These are phyloP conservation scores for Colletotrichum viniferum DNA, from an alignment of 2,329 filamentous ascomycete genomes.

Conservation along the genomic window DNA sequence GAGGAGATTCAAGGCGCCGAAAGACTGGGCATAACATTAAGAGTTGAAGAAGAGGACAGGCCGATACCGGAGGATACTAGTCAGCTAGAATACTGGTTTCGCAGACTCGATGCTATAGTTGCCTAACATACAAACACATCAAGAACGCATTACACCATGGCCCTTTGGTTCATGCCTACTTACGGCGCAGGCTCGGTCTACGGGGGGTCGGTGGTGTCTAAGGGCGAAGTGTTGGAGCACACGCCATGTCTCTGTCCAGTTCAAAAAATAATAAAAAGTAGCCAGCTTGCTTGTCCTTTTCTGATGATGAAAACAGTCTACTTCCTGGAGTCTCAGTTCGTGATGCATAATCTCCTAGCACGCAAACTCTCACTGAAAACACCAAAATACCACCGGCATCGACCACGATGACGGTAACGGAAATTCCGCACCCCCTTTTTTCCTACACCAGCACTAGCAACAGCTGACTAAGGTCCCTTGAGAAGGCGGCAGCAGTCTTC, in stretches of 20 bases:
- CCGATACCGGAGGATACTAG: rapidly evolving
- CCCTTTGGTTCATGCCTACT: no score
- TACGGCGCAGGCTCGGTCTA: no score
- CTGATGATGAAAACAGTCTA: rapidly evolving
- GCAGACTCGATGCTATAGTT: neutral
- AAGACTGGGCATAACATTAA: neutral
- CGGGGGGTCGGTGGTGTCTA: no score
- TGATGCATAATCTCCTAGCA: no score
- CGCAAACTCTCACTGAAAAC: neutral
- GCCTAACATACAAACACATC: neutral
- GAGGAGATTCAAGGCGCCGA: neutral
- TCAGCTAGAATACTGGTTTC: neutral
- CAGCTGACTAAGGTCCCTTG: neutral
- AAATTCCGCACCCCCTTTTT: neutral
- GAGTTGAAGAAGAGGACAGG: neutral
- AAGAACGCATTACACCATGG: no score
- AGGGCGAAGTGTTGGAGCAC: rapidly evolving
- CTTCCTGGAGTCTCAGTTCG: no score
- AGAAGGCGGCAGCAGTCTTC: neutral
- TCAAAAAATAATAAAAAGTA: no score
- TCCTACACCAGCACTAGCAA: neutral
- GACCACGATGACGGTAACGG: neutral
- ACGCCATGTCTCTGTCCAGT: no score
- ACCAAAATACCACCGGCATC: neutral
- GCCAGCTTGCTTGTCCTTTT: no score